These are phyloP conservation scores for Fusarium guadeloupense DNA, from an alignment of 2,329 filamentous ascomycete species.

Conservation along the genomic window DNA sequence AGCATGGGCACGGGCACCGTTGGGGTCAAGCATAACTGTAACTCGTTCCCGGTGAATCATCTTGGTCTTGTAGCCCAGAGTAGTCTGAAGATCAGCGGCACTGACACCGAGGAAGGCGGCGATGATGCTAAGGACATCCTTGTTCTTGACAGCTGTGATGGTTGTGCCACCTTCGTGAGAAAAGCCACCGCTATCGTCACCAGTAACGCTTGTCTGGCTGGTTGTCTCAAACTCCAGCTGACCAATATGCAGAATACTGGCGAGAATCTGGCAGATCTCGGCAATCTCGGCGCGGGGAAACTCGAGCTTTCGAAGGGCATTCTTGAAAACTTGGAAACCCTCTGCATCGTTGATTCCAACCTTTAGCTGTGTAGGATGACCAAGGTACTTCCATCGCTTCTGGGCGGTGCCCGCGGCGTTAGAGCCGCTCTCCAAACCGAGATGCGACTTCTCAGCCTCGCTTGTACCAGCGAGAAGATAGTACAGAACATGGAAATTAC, in stretches of 20 bases:
- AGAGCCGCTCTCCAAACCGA: conserved; percentile 67
- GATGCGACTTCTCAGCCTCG: conserved; percentile 85
- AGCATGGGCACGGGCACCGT: conserved; percentile 88
- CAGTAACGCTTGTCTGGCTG: conserved; percentile 78
- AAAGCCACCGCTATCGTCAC: conserved; percentile 94
- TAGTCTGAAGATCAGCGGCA: conserved; percentile 82
- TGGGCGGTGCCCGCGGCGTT: conserved; percentile 61
- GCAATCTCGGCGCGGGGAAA: conserved; percentile 94
- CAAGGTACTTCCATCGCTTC: conserved; percentile 94
- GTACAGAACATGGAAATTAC: conserved; percentile 96
- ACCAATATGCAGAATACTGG: conserved; percentile 94
- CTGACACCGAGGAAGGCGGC: conserved; percentile 94
- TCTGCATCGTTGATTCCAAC: conserved; percentile 96
- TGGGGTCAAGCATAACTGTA: conserved; percentile 97
- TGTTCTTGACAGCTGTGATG: conserved; percentile 90
- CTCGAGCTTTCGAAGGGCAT: conserved; percentile 90
- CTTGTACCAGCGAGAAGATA: conserved; percentile 95
- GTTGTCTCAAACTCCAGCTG: conserved; percentile 93
- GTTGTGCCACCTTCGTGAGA: conserved; percentile 92
- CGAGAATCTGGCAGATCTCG: conserved; percentile 94
- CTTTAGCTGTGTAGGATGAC: conserved; percentile 95
- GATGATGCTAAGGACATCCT: conserved; percentile 84
- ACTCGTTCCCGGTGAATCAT: conserved; percentile 95
- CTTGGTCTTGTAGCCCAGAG: conserved; percentile 94
- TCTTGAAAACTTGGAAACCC: conserved; percentile 98